Conservation (phyloP, 768 basidiomycete species). For the Albatrellus ellisii region DNA sequence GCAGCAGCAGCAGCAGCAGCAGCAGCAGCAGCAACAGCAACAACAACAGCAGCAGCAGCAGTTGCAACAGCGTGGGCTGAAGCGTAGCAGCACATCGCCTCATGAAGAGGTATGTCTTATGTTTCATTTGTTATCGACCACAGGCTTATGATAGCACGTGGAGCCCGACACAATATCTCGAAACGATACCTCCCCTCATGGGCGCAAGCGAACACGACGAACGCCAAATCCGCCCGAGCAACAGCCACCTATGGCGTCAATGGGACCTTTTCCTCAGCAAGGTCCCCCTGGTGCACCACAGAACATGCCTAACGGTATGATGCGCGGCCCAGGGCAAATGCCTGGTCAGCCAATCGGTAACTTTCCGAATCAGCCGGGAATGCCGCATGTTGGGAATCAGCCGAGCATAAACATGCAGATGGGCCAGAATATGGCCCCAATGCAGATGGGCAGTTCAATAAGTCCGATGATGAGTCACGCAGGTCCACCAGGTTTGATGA, state of each 20-base stretch:
- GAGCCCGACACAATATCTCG: slow-evolving; percentile 18
- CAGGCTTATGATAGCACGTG: slow-evolving; percentile 3
- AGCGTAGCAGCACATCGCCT: slow-evolving; percentile 24
- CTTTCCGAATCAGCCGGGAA: slow-evolving; percentile 19
- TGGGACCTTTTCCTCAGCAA: slow-evolving; percentile 22
- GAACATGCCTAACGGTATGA: slow-evolving; percentile 26
- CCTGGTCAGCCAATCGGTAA: slow-evolving; percentile 23
- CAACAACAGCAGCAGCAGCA: slow-evolving; percentile 29
- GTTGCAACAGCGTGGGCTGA: slow-evolving; percentile 33
- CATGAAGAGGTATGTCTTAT: slow-evolving; percentile 20
- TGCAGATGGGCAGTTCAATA: slow-evolving; percentile 22
- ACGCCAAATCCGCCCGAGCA: slow-evolving; percentile 19
- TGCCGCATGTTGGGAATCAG: slow-evolving; percentile 16
- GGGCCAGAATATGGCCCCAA: slow-evolving; percentile 21
- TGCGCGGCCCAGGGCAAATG: slow-evolving; percentile 24
- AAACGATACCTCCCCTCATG: slow-evolving; percentile 22
- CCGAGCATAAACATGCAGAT: slow-evolving; percentile 21
- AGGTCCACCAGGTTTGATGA: slow-evolving; percentile 23
- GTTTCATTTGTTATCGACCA: background rate
- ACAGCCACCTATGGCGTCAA: slow-evolving; percentile 25
- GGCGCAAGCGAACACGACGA: slow-evolving; percentile 21
- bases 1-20: slow-evolving; percentile 30
- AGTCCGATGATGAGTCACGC: slow-evolving; percentile 28
- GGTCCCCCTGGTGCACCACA: slow-evolving; percentile 23
- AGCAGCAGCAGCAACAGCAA: slow-evolving; percentile 24